Conservation (phyloP, 331 rosid species). For the Pyrus hybrid region DNA sequence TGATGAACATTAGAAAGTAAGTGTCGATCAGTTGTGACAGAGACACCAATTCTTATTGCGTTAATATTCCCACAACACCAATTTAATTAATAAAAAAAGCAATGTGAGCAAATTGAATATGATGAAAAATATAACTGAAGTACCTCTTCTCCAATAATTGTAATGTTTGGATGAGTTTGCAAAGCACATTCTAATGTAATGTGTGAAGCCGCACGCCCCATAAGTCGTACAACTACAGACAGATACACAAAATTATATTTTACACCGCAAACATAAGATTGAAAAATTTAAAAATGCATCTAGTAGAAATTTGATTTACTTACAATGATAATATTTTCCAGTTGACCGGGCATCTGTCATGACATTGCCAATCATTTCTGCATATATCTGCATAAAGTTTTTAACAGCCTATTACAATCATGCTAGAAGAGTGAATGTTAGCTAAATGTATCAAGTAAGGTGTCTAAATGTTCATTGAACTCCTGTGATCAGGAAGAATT, state of each 20-base stretch:
- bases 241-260: not conserved
- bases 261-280: not conserved
- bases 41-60: too few relatives aligned
- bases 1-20: too few relatives aligned
- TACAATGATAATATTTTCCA: conserved; percentile 96
- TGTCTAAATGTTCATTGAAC: not conserved
- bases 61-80: too few relatives aligned
- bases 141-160: conserved; percentile 98
- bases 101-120: not conserved
- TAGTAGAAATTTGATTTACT: conserved; percentile 11
- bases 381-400: conserved; percentile 57
- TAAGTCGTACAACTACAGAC: conserved; percentile 89
- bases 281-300: not conserved
- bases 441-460: not conserved
- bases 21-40: too few relatives aligned
- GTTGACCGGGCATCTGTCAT: conserved; percentile 97
- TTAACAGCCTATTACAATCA: not conserved
- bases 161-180: conserved; percentile 93
- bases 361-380: conserved; percentile 99
- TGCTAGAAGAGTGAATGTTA: not conserved
- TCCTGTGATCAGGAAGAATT: not conserved
- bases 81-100: not conserved
- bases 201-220: conserved; percentile 99
- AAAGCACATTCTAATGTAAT: conserved; percentile 94
- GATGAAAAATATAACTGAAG: not conserved